Evolutionary conservation across 441 rosid species (phyloP).

Genomic region (Codiaeum variegatum): DNA sequence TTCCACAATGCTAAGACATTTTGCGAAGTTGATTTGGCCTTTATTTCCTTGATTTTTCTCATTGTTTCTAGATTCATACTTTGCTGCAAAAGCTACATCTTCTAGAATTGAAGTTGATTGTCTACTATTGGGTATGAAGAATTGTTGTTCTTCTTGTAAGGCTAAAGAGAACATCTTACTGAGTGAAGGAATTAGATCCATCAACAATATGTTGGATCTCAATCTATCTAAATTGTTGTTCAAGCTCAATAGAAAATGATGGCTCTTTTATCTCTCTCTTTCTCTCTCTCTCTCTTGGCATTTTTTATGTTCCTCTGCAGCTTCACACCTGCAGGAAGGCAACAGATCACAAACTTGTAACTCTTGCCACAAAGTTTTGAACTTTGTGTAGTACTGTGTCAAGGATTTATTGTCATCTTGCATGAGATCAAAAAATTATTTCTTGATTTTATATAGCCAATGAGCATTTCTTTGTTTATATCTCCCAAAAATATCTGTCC

Average conservation of each 20-base stretch:
- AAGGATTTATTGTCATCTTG: too few relatives aligned
- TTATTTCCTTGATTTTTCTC: too few relatives aligned
- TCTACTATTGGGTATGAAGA: neutral
- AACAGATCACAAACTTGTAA: conserved; percentile 1
- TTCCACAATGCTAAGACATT: too few relatives aligned
- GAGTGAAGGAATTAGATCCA: neutral
- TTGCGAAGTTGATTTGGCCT: too few relatives aligned
- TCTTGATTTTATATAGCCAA: neutral
- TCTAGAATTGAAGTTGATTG: neutral
- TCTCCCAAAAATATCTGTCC: neutral
- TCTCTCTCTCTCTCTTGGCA: neutral
- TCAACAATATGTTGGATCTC: too few relatives aligned
- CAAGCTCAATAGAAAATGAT: too few relatives aligned
- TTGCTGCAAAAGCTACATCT: neutral
- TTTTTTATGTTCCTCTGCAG: neutral
- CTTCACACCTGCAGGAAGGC: neutral
- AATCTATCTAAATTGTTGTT: too few relatives aligned
- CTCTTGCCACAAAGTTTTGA: neutral
- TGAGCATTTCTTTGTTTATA: conserved; percentile 13
- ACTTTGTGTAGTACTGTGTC: too few relatives aligned
- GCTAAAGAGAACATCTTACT: neutral
- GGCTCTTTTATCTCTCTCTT: too few relatives aligned
- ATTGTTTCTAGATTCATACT: too few relatives aligned
- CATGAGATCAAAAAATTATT: too few relatives aligned
- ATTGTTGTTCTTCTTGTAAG: neutral